Evolutionary conservation across 2,329 filamentous ascomycete species (phyloP).

Genomic region (Scopulariopsis brevicaulis): DNA sequence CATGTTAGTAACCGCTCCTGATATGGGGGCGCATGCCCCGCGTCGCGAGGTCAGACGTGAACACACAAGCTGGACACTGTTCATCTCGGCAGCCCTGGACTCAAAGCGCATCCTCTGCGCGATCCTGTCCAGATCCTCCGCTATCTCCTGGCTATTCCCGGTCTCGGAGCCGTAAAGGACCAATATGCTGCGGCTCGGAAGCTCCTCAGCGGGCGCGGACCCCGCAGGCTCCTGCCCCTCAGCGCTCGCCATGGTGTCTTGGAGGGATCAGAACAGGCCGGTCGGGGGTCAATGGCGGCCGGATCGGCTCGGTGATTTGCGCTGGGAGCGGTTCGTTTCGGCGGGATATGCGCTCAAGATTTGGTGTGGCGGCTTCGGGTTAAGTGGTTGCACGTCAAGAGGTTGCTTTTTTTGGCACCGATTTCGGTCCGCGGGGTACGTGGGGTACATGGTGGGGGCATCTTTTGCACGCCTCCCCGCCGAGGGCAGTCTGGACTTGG

Average conservation of each 20-base stretch:
- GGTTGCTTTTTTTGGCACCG: no score
- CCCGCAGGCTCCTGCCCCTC: neutral
- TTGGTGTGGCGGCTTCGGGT: neutral
- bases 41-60: neutral
- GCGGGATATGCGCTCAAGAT: neutral
- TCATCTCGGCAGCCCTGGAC: slow-evolving; percentile 65
- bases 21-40: neutral
- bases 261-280: neutral
- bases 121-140: slow-evolving; percentile 67
- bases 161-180: slow-evolving; percentile 92
- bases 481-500: no score
- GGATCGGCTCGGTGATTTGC: neutral
- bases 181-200: slow-evolving; percentile 35
- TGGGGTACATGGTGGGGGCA: no score
- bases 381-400: neutral
- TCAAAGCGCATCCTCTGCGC: slow-evolving; percentile 70
- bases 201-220: neutral
- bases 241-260: neutral
- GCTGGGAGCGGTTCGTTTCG: neutral
- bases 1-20: neutral
- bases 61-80: slow-evolving; percentile 64
- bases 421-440: no score
- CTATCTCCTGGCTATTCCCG: slow-evolving; percentile 85
- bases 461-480: no score
- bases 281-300: neutral